phyloP scores from a whole-genome alignment of 768 basidiomycete genomes.

The Kwoniella mangroviensis region DNA sequence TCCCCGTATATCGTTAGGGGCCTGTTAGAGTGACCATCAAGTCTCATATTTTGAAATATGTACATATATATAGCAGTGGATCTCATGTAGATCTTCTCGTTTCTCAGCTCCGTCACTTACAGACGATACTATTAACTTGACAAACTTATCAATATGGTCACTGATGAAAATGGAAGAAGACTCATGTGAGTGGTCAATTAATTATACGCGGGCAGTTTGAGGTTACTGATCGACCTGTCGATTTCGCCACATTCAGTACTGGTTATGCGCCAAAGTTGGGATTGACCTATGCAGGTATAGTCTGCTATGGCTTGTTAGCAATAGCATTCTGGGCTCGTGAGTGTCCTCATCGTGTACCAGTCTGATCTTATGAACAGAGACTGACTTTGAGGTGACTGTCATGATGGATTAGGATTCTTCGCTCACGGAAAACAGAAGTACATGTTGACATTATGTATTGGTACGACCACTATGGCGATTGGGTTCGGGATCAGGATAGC shows the following conservation, averaged over 20 bases:
- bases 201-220: neutral
- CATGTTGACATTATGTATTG: slow-evolving; percentile 30
- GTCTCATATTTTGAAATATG: neutral
- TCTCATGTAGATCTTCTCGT: neutral
- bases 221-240: neutral
- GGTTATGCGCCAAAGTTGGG: slow-evolving; percentile 12
- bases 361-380: neutral
- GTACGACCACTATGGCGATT: slow-evolving; percentile 20
- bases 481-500: slow-evolving; percentile 29
- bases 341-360: neutral
- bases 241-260: neutral
- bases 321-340: slow-evolving; percentile 21
- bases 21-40: neutral
- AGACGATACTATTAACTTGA: neutral
- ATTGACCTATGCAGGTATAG: slow-evolving; percentile 8
- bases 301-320: slow-evolving; percentile 5
- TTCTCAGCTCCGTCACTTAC: neutral
- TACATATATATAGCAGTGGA: neutral
- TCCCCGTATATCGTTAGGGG: neutral
- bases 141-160: neutral
- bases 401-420: slow-evolving; percentile 20
- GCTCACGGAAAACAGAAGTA: slow-evolving; percentile 21
- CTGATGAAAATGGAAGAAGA: slow-evolving; percentile 8
- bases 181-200: slow-evolving; percentile 5
- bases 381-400: neutral